Conservation (phyloP, 345 rosid genomes). For the Psidium guajava region DNA sequence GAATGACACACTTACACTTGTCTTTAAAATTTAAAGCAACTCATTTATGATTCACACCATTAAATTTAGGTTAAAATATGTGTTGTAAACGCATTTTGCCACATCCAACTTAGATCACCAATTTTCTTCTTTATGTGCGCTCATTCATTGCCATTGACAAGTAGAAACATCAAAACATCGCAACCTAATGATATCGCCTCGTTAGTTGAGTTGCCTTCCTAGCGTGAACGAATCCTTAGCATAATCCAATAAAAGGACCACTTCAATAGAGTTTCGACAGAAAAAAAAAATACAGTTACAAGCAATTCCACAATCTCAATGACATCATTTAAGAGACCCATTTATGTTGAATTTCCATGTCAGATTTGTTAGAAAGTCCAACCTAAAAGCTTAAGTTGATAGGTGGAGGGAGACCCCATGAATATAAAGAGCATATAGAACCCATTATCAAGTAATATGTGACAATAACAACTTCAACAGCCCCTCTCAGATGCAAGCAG, state of each 20-base stretch:
- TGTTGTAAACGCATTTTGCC: too few species aligned
- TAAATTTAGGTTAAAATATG: too few species aligned
- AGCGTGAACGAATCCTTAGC: background rate
- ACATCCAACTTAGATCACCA: background rate
- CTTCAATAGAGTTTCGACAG: background rate
- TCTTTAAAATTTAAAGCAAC: too few species aligned
- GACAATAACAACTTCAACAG: too few species aligned
- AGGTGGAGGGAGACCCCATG: too few species aligned
- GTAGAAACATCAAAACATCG: background rate
- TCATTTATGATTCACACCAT: too few species aligned
- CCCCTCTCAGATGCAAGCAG: too few species aligned
- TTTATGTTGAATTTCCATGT: background rate
- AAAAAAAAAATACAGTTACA: background rate
- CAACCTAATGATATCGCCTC: background rate
- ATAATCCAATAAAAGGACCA: background rate
- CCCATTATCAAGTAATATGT: too few species aligned
- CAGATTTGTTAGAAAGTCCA: fast-evolving
- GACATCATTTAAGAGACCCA: background rate
- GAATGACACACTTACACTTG: too few species aligned
- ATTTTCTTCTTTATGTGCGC: background rate
- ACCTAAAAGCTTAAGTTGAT: too few species aligned
- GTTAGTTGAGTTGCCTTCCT: background rate
- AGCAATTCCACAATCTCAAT: background rate
- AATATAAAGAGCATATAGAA: too few species aligned
- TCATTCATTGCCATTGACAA: background rate